Base-by-base conservation (phyloP, 176 grass and related monocot genomes). In the Alopecurus myosuroides region DNA sequence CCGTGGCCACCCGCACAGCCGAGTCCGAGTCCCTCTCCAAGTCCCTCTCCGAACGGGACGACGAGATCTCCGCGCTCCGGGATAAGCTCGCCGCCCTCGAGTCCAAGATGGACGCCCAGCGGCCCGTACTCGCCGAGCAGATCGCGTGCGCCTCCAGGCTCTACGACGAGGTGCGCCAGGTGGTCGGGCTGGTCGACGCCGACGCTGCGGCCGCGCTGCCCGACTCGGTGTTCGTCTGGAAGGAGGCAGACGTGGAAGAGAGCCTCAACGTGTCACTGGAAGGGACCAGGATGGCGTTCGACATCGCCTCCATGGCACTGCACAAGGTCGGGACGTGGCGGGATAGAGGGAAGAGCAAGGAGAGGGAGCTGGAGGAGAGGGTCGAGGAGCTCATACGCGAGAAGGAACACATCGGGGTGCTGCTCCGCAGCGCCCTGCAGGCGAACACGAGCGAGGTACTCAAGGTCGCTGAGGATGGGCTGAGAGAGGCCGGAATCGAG, bases 371-470 rank as follows among this genome's bases (percentile, higher is more conserved):
- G 18, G 73, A 86, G 63, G 90, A 84, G 37, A 99, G 79, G 84
- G 84, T 99, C 36, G 82, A 75, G 25, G 93, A 84, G 19, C 77
- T 99, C 18, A 19, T 92, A 22, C 82, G 62, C 28, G 86, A 99
- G 77, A 99, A 97, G 65, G 88, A 97, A 34, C 94, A 99, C 85
- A 99, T 99, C 31, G 85, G 94, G 1, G 94, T 93, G 18, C 88
- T 99, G 55, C 90, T 99, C 72, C 81, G 94, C 9, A 97, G 92
- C 35, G 86, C 94, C 2, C 77, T 99, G 20, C 91, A 84, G 35
- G 89, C 94, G 0, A n/a, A n/a, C n/a, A n/a, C n/a, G n/a, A n/a
- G n/a, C n/a, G 94, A 99, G 84, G 90, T 89, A 42, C 60, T 94
- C 15, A 94, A 99, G 84, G 88, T 96, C 30, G 97, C 94, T 0